Conservation (phyloP, 164 flowering plant genomes). For the Nymphaea colorata region DNA sequence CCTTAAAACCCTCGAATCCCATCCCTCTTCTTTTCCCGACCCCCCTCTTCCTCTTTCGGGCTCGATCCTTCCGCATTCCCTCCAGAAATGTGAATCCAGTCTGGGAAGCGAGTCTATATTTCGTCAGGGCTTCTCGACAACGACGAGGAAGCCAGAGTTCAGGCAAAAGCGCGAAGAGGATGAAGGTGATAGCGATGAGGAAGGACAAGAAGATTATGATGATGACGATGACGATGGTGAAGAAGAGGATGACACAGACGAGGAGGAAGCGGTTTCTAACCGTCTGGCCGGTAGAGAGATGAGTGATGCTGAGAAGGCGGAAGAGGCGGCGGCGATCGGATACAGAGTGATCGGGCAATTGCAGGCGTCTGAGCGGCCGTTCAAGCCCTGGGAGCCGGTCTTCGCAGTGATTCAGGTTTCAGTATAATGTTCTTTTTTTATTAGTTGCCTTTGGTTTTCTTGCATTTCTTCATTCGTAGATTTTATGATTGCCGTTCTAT, state of each 20-base stretch:
- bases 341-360: slow-evolving; percentile 77
- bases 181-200: slow-evolving; percentile 9
- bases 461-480: not conserved
- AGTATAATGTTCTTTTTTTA: not conserved
- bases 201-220: slow-evolving; percentile 13
- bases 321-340: slow-evolving; percentile 79
- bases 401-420: slow-evolving; percentile 90
- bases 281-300: slow-evolving; percentile 18
- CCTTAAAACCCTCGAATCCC: not conserved
- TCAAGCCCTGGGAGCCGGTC: slow-evolving; percentile 63
- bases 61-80: not conserved
- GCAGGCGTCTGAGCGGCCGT: slow-evolving; percentile 38
- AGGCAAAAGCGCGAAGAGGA: not conserved
- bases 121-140: not conserved
- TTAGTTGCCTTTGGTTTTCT: not conserved
- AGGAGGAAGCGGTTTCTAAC: slow-evolving; percentile 9
- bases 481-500: too few relatives aligned
- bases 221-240: slow-evolving; percentile 18
- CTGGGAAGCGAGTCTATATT: not conserved
- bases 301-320: slow-evolving; percentile 49
- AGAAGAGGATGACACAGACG: slow-evolving; percentile 10
- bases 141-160: not conserved
- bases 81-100: not conserved
- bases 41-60: not conserved
- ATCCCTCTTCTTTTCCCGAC: not conserved